phyloP scores from a whole-genome alignment of 176 grass and related monocot genomes.

The Chloris gayana region DNA sequence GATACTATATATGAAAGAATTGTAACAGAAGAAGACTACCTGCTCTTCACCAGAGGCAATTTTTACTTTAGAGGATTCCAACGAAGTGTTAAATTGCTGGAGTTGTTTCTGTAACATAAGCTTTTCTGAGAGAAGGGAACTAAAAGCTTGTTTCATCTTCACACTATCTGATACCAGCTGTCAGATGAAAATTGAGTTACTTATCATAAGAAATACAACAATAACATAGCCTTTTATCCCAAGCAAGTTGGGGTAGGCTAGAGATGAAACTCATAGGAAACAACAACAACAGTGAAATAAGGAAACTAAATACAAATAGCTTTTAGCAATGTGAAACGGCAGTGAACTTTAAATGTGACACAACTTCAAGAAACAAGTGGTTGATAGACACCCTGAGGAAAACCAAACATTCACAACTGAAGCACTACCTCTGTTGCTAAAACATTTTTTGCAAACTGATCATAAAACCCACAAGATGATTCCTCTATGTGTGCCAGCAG shows the following conservation, averaged over 20 bases:
- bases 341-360: conserved; percentile 10
- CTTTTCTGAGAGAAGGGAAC: conserved; percentile 88
- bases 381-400: neutral
- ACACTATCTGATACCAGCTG: conserved; percentile 97
- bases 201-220: neutral
- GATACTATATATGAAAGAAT: conserved; percentile 32
- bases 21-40: conserved; percentile 48
- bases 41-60: conserved; percentile 73
- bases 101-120: conserved; percentile 83
- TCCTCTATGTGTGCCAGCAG: neutral
- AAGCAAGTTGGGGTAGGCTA: no score
- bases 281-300: no score
- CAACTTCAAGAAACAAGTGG: conserved; percentile 2
- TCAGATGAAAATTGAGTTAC: conserved; percentile 46
- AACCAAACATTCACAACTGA: neutral
- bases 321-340: conserved; percentile 16
- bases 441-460: neutral
- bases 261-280: no score
- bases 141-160: conserved; percentile 87
- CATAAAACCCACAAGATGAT: conserved; percentile 2
- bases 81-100: conserved; percentile 66
- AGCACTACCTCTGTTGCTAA: neutral
- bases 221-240: no score
- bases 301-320: neutral
- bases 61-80: conserved; percentile 87